These are phyloP conservation scores for Calendula officinalis DNA, from an alignment of 129 eudicot species.

Conservation along the genomic window DNA sequence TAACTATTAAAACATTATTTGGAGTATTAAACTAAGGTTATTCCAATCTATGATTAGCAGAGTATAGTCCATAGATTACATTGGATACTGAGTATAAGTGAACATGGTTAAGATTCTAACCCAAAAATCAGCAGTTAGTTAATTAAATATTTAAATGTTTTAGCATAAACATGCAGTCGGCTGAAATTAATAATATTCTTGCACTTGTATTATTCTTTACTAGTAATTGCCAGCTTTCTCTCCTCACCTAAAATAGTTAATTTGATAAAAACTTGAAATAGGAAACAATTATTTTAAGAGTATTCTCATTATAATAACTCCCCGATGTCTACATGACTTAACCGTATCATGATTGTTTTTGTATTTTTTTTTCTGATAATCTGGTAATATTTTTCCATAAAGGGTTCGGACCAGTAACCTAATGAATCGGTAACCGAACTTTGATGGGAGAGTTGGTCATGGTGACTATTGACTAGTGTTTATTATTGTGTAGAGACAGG, in stretches of 20 bases:
- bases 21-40: conserved; percentile 6
- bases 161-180: conserved; percentile 32
- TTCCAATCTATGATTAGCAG: conserved; percentile 14
- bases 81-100: conserved; percentile 32
- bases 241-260: background rate
- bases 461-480: too few species aligned
- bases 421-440: too few species aligned
- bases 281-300: background rate
- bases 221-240: background rate
- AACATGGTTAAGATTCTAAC: conserved; percentile 35
- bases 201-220: background rate
- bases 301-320: background rate
- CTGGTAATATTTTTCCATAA: too few species aligned
- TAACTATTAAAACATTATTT: background rate
- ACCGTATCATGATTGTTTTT: too few species aligned
- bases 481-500: too few species aligned
- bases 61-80: conserved; percentile 23
- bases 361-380: too few species aligned
- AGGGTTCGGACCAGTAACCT: too few species aligned
- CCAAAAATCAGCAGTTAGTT: background rate
- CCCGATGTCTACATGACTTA: too few species aligned
- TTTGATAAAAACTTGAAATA: background rate
- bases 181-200: conserved; percentile 13
- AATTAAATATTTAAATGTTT: conserved; percentile 19
- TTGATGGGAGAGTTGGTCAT: too few species aligned